A percentile compares a stretch with the other conserved stretches of the same genome.
phyloP scores from a whole-genome alignment of 805 yeast species.

The Zygoascus tannicola region DNA sequence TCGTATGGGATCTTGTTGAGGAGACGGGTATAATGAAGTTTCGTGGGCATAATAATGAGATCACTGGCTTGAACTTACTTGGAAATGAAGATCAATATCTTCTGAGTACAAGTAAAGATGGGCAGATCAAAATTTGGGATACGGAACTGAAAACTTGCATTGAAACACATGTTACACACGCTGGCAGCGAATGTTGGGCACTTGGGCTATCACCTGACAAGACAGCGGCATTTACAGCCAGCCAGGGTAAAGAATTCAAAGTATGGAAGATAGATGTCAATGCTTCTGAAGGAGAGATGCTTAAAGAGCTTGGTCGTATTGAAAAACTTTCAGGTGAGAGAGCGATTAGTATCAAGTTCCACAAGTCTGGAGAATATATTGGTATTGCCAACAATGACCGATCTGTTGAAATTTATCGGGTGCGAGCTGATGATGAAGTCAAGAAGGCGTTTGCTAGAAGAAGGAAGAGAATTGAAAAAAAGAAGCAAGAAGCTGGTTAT shows the following conservation, averaged over 20 bases:
- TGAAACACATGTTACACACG: conserved; percentile 90
- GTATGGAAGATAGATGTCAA: conserved; percentile 67
- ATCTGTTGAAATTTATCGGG: conserved; percentile 68
- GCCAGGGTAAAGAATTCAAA: conserved; percentile 73
- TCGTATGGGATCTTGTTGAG: conserved; percentile 91
- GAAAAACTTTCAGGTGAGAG: conserved; percentile 56
- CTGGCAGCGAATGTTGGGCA: conserved; percentile 83
- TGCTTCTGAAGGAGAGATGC: conserved; percentile 41
- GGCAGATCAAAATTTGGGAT: conserved; percentile 90
- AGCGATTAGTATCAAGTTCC: conserved; percentile 52
- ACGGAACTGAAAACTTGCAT: conserved; percentile 78
- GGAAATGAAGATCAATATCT: conserved; percentile 51
- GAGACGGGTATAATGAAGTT: conserved; percentile 84
- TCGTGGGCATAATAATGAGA: conserved; percentile 80
- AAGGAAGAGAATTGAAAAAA: conserved; percentile 50
- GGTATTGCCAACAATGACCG: conserved; percentile 72
- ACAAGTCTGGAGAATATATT: conserved; percentile 39
- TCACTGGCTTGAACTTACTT: conserved; percentile 62
- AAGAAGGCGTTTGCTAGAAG: conserved; percentile 68
- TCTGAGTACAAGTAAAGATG: conserved; percentile 77
- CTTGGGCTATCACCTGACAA: conserved; percentile 35
- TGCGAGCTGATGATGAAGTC: conserved; percentile 69
- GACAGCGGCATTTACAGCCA: conserved; percentile 52
- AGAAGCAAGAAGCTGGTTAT: conserved; percentile 38
- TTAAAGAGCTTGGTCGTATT: conserved; percentile 53